Evolutionary conservation across 345 rosid genomes (phyloP).

Genomic region (Corymbia maculata): DNA sequence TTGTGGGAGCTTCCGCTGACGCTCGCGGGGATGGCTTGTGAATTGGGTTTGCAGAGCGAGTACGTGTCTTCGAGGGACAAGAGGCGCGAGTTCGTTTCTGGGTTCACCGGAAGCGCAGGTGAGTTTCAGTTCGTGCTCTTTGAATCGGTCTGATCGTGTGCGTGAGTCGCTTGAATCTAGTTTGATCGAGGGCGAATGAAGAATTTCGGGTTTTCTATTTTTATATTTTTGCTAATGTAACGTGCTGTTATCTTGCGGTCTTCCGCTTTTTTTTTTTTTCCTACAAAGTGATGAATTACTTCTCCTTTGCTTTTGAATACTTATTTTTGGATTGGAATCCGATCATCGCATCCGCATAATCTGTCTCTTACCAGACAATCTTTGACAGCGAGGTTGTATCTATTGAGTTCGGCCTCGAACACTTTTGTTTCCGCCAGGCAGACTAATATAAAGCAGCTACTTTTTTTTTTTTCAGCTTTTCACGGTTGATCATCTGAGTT

Average conservation of each 20-base stretch:
- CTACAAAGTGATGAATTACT: background rate
- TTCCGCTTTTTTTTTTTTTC: background rate
- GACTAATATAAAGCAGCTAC: background rate
- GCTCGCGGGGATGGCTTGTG: background rate
- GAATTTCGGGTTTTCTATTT: background rate
- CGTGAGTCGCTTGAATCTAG: background rate
- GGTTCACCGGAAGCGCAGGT: slow-evolving; percentile 97
- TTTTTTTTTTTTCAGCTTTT: background rate
- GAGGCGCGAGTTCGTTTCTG: slow-evolving; percentile 86
- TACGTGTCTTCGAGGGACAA: slow-evolving; percentile 83
- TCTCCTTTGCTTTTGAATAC: background rate
- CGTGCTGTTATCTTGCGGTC: background rate
- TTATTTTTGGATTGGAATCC: background rate
- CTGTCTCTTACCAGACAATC: background rate
- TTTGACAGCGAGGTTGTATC: background rate
- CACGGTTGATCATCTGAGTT: background rate
- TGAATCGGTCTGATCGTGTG: background rate
- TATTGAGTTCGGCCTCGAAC: background rate
- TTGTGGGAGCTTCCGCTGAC: background rate
- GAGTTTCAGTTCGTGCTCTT: background rate
- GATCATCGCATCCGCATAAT: background rate
- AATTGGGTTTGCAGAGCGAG: slow-evolving; percentile 50
- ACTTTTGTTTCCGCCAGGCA: background rate
- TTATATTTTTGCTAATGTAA: background rate
- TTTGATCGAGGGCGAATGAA: background rate